Conservation (phyloP, 192 early-diverging fungal species). For the Chytriomyces sp. region DNA sequence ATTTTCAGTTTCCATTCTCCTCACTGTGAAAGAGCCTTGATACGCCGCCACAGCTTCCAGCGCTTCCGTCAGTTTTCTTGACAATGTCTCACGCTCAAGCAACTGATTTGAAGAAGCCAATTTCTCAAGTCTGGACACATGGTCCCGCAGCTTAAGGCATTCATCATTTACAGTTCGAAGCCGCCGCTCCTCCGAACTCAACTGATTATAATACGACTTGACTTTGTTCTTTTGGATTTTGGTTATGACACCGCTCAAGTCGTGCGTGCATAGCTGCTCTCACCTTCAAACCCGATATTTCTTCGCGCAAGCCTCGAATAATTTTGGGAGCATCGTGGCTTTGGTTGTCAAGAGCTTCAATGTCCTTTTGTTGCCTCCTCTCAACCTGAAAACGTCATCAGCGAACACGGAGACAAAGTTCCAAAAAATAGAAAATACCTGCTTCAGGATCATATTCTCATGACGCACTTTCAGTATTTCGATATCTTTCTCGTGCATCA, state of each 20-base stretch:
- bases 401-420: not conserved
- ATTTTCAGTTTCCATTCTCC: not conserved
- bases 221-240: constrained; percentile 49
- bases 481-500: constrained; percentile 56
- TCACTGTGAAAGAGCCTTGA: constrained; percentile 37
- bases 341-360: constrained; percentile 51
- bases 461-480: constrained; percentile 49
- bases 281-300: constrained; percentile 56
- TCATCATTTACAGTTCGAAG: constrained; percentile 56
- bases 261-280: not conserved
- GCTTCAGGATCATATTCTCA: constrained; percentile 59
- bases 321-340: constrained; percentile 56
- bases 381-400: constrained; percentile 45
- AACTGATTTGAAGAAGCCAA: constrained; percentile 46
- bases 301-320: constrained; percentile 54
- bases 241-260: not conserved
- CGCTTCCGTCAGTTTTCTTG: constrained; percentile 36
- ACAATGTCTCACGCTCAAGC: constrained; percentile 42
- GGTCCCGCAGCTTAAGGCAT: constrained; percentile 43
- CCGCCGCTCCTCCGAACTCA: constrained; percentile 48
- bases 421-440: constrained; percentile 37
- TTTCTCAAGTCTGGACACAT: constrained; percentile 42
- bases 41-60: constrained; percentile 26
- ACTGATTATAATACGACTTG: constrained; percentile 52
- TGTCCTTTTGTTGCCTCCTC: constrained; percentile 59